Percentiles rank a stretch among this genome's conserved stretches.
Evolutionary conservation across 1,139 yeast genomes (phyloP).

Genomic region (Candida dubliniensis): DNA sequence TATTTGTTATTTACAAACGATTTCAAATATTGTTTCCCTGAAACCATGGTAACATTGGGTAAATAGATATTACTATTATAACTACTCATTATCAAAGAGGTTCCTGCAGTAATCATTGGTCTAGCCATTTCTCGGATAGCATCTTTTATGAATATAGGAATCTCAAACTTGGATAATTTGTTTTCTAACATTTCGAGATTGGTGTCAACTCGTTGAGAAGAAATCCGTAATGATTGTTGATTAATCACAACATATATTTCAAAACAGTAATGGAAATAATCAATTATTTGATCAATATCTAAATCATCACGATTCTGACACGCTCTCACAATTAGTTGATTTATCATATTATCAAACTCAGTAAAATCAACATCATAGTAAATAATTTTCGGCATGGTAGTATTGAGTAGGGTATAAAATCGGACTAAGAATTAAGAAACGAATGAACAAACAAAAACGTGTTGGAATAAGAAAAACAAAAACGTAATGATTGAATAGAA

Average conservation of each 20-base stretch:
- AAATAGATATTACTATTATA: slow-evolving; percentile 3
- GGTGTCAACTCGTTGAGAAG: neutral
- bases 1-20: neutral
- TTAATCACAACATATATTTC: slow-evolving; percentile 7
- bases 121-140: slow-evolving; percentile 12
- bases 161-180: neutral
- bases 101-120: slow-evolving; percentile 6
- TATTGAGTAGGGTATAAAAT: neutral
- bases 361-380: slow-evolving; percentile 6
- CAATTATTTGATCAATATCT: neutral
- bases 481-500: too few species aligned
- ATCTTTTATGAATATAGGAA: slow-evolving; percentile 10
- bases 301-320: neutral
- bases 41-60: slow-evolving; percentile 1
- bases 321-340: neutral
- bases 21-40: neutral
- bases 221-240: slow-evolving; percentile 8
- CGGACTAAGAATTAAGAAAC: neutral
- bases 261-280: slow-evolving; percentile 10
- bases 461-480: too few species aligned
- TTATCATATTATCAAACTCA: slow-evolving; percentile 8
- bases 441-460: neutral
- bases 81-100: neutral
- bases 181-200: slow-evolving; percentile 3
- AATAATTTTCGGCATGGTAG: slow-evolving; percentile 1